Evolutionary conservation across 1,284 basidiomycete genomes (phyloP).

Genomic region (Tilletia indica): DNA sequence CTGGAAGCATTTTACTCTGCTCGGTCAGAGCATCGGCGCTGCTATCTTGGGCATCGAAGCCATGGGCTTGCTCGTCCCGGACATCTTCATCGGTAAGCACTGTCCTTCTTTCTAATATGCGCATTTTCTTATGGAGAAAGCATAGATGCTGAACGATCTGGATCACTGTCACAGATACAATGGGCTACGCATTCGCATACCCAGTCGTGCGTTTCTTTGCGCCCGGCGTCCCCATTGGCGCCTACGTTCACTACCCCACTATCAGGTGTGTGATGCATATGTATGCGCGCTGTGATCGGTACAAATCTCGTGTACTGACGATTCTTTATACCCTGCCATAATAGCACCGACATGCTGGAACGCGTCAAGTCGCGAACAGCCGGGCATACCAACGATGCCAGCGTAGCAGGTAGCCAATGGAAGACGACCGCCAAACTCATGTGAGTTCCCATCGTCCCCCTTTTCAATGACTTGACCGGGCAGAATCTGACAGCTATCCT

Average conservation of each 20-base stretch:
- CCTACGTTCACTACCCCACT: conserved; percentile 94
- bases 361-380: conserved; percentile 66
- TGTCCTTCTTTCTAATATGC: not conserved
- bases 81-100: conserved; percentile 79
- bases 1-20: conserved; percentile 84
- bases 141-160: not conserved
- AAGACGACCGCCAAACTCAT: conserved; percentile 71
- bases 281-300: not conserved
- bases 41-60: conserved; percentile 80
- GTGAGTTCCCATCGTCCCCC: conserved; percentile 59
- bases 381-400: conserved; percentile 67
- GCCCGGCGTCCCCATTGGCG: conserved; percentile 70
- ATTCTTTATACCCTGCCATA: not conserved
- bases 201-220: conserved; percentile 68
- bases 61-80: conserved; percentile 69
- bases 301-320: too few relatives aligned
- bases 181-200: conserved; percentile 95
- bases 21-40: conserved; percentile 86
- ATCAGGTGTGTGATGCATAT: conserved; percentile 59
- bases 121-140: not conserved
- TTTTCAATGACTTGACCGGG: too few relatives aligned
- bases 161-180: conserved; percentile 69
- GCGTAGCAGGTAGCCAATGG: conserved; percentile 64
- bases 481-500: not conserved
- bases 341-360: conserved; percentile 79